Base-by-base conservation (phyloP, 2,329 filamentous ascomycete genomes). In the Madurella fahalii region DNA sequence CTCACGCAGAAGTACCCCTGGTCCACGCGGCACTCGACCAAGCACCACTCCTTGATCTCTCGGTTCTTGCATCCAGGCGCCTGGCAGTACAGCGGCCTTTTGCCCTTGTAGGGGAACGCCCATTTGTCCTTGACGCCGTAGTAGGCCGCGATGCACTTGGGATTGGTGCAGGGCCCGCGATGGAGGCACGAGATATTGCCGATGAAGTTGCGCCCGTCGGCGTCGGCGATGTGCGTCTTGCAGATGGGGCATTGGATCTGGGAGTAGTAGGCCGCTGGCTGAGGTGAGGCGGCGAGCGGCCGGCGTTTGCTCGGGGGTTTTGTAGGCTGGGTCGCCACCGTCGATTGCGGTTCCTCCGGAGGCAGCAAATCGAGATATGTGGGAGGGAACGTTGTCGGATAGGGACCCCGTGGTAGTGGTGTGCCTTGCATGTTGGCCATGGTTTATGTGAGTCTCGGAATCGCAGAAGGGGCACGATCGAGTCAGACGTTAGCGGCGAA, bases 201-300 rank as follows among this genome's bases (percentile, higher is more conserved):
- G 45, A 52, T 46, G 50, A 49, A 56, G 46, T 56, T 17, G 30
- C 40, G 46, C 34, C 40, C 41, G 40, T 32, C 11, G 7, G 13
- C 12, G 20, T 45, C 15, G 45, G 34, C 45, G 32, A 56, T 49
- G 45, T 32, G 16, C 13, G n/a, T n/a, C 30, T 17, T 8, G 49
- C 49, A 56, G 49, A 56, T 46, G 32, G 53, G 25, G 40, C 53
- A 56, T 9, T 37, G 2, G 45, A 41, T 41, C n/a, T 56, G 49
- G n/a, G 49, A 31, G 45, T 43, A 52, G 45, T 20, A 44, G n/a
- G 17, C 15, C 11, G 17, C 34, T 0, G 46, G 52, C 18, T 34
- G 16, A 3, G 46, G 34, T 2, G 40, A 32, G 47, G 52, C 37
- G 8, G 52, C 52, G 9, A 54, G 32, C 8, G 52, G 47, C 12